Evolutionary conservation across 2,329 filamentous ascomycete species (phyloP), one percentile per base, ranked within the genome.

Genomic region (Ramichloridium luteum): DNA sequence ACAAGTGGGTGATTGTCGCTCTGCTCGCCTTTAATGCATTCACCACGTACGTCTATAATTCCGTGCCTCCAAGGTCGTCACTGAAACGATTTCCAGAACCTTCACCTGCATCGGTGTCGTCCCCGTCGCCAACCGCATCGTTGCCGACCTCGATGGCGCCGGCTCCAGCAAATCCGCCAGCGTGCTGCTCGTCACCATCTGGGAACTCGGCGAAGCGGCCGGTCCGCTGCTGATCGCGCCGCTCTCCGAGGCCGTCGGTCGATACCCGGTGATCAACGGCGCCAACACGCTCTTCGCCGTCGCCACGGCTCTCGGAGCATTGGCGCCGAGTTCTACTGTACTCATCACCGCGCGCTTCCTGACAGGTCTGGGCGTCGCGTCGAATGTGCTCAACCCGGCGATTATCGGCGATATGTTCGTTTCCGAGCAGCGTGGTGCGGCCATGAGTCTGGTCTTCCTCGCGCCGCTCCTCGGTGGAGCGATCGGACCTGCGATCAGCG

Each of bases 341-440:
- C 51, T 65, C 36, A 62, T 66, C 30, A 50, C 50, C 6, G 54
- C 58, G 1, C 44, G 62, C 23, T 60, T 59, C 41, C 53, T 68
- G 36, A 61, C 62, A 26, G 59, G 59, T 25, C 41, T 59, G 17
- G 53, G 58, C 25, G 62, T 65, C 4, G 56, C 60, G 13, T 56
- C 58, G 3, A 62, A 74, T 40, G 72, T 77, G 6, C 58, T 79
- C 12, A 72, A 68, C 39, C 74, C 74, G 1, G 69, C 72, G 14
- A 71, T 78, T 31, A 64, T 78, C 12, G 74, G 73, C 14, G 74
- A 78, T 47, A 67, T 77, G 40, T 77, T 76, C 46, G 51, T 57
- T 2, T 56, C 64, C 1, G 72, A 77, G 34, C 57, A 70, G 47
- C 59, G 72, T 11, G 74, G 73, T 14, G 61, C 62, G 1, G 65